Percentiles rank a stretch among this genome's conserved stretches.
phyloP scores from a whole-genome alignment of 352 stramenopile genomes.

The Phytophthora cactorum region DNA sequence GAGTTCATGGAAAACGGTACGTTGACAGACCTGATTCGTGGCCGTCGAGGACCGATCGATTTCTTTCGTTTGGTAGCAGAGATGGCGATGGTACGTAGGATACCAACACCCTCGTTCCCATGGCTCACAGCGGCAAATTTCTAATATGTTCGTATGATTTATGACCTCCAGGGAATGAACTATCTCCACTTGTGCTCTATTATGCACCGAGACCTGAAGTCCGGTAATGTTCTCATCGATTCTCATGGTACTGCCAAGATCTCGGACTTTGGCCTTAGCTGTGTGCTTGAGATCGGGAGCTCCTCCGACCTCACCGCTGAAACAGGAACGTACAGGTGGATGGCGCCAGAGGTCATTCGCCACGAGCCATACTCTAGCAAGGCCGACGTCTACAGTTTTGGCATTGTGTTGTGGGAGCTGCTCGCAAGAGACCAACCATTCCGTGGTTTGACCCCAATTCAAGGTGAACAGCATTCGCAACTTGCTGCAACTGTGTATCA shows the following conservation, averaged over 20 bases:
- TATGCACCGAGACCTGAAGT: conserved; percentile 96
- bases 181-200: conserved; percentile 95
- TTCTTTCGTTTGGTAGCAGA: conserved; percentile 82
- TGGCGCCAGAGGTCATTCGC: conserved; percentile 95
- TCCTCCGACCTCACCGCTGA: conserved; percentile 85
- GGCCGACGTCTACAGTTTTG: conserved; percentile 96
- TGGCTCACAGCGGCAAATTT: neutral
- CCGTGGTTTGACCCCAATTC: conserved; percentile 81
- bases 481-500: neutral
- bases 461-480: conserved; percentile 54
- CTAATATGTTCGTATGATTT: conserved; percentile 10
- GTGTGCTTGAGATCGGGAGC: conserved; percentile 79
- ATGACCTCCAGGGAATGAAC: conserved; percentile 86
- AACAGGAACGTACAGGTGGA: conserved; percentile 93
- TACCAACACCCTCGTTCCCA: neutral
- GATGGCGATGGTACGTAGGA: conserved; percentile 72
- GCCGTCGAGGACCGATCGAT: conserved; percentile 66
- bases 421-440: conserved; percentile 88
- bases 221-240: conserved; percentile 93
- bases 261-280: conserved; percentile 89
- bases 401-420: conserved; percentile 88
- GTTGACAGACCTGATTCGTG: conserved; percentile 82
- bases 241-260: conserved; percentile 87
- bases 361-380: conserved; percentile 95
- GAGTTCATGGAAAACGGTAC: conserved; percentile 91